Base-by-base conservation (phyloP, 164 flowering plant genomes). In the Cinnamomum chago region DNA sequence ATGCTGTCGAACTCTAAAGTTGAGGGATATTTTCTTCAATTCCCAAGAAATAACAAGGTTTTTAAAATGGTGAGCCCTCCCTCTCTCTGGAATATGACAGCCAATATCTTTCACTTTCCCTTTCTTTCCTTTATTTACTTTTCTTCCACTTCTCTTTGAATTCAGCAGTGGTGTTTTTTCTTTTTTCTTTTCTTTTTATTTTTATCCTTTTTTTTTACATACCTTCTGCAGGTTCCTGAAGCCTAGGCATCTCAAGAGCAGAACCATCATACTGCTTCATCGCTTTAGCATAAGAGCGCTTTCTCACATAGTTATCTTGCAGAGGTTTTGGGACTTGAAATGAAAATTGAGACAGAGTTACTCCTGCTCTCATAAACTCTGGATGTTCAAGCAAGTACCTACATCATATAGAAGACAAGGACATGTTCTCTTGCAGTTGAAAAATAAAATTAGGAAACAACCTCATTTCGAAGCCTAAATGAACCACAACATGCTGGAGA, bases 241-340 rank as follows among this genome's bases (percentile, higher is more conserved):
- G 73, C 50, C 72, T 76, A 33, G 78, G 25, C 68, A 65, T 70
- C 66, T 30, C 76, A 28, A 27, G 60, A 33, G 62, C 47, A 68
- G 73, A 3, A 6, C 50, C 83, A 69, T 82, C 81, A 72, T 64
- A 69, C 69, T 77, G 60, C 52, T 71, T 75, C 14, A 33, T 27
- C 5, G 33, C 25, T 30, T 52, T 27, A 30, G 88, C 67, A 30
- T 23, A 17, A 69, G 89, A 82, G 67, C 94, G 92, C 84, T 94
- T 94, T 64, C 91, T 84, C 11, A 90, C 95, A 84, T 92, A 92
- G 80, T 89, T 79, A 62, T 92, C 92, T 70, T 89, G 92, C 76
- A 92, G 77, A 58, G 98, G 98, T 83, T 73, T 89, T 12, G 97
- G 97, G 25, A 81, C 90, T 85, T 86, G 96, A 78, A 91, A 94